Base-by-base conservation (phyloP, 306 rosid species). In the Inga leiocalycina region DNA sequence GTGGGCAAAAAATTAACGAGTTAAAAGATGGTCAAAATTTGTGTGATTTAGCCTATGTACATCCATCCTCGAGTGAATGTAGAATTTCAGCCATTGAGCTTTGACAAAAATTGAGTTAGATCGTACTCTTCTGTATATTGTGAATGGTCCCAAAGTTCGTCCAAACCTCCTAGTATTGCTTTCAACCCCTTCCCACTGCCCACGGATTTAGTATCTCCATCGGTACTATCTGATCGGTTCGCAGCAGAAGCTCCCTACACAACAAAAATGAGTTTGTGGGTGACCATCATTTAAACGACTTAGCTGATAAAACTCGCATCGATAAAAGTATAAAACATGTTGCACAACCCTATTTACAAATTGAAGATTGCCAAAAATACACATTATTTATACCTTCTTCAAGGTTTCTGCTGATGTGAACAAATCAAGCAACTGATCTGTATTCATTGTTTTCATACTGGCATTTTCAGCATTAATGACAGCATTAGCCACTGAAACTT, bases 401-500 rank as follows among this genome's bases (percentile, higher is more conserved):
- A 89, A 81, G 74, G 86, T 78, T 75, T 96, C 97, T 48, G 96
- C 97, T 1, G 99, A 87, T 59, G 94, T 93, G 87, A 96, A 96
- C 77, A 93, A 91, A 89, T 96, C 99, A 57, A 96, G 99, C 88
- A 96, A 86, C 85, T 96, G 99, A 81, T 96, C 98, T 35, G 99
- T 96, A 84, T 96, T 96, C 99, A 96, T 96, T n/a, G 99, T 93
- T 80, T 91, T 96, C 98, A 96, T 83, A 84, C 99, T 96, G 41
- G 99, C 90, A 86, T 96, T 96, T 80, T 96, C 99, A 9, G 98
- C 59, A 90, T 96, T 96, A 76, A 96, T 96, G 86, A 96, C 97
- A 82, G 99, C 97, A 85, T 93, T 92, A 78, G 99, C 99, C 78
- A 93, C 93, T 0, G 98, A 93, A 68, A 92, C 87, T 84, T 96